Evolutionary conservation across 371 early-diverging fungal genomes (phyloP), one percentile per base, ranked within the genome.

Genomic region (Mucor saturninus): DNA sequence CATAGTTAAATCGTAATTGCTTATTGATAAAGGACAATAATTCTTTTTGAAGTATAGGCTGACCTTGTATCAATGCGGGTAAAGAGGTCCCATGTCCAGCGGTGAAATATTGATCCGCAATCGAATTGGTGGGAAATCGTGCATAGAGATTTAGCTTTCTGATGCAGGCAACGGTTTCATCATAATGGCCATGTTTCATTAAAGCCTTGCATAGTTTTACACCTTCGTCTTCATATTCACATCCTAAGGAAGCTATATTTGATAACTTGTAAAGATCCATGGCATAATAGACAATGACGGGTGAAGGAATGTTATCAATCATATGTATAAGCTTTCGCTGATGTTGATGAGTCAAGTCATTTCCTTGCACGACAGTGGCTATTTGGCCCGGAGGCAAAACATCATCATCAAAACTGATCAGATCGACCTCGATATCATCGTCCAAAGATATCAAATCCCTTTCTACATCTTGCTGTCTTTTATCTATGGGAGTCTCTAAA

Each of bases 1-100:
- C 77, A 67, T 69, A 80, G 21, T 68, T 75, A 50, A 69, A 80
- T 2, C 75, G 67, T 31, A 80, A 54, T 39, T 80, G 80, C 0
- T 62, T 56, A 51, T 80, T 69, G 50, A 80, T 71, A 50, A 65
- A 76, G 1, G 39, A n/a, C 6, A 80, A 50, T 13, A 80, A 57
- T n/a, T 62, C 55, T 0, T 54, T 64, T 45, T 72, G 73, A n/a
- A 73, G 45, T 9, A 38, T 37, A n/a, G 54, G 48, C 11, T 66
- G 40, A 15, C 56, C 67, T 7, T 51, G 54, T 7, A 67, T 67
- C 38, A 73, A 63, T 8, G 55, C 38, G 1, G 69, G 51, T 15
- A 76, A 45, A 15, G 59, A 39, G 38, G 64, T 54, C 9, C 71
- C 74, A 52, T 72, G 63, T 13, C 70, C 68, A 10, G 50, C 62